A percentile compares a stretch with the other conserved stretches of the same genome.
phyloP scores from a whole-genome alignment of 768 basidiomycete genomes.

The Paxillus ammoniavirescens region DNA sequence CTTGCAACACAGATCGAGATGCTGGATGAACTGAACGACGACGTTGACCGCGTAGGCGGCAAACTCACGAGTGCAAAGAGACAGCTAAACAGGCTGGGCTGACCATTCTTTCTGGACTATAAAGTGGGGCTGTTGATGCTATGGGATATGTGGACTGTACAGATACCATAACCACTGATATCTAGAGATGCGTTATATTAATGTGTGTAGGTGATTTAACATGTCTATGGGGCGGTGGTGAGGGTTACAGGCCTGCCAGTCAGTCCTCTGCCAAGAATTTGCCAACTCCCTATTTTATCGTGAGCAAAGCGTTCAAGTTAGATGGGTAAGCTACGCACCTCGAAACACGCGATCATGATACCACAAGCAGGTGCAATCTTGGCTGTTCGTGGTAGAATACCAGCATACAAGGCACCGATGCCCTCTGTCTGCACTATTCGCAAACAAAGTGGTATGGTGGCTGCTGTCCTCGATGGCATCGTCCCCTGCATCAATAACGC shows the following conservation, averaged over 20 bases:
- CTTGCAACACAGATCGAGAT: slow-evolving; percentile 82
- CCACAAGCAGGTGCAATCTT: slow-evolving; percentile 99
- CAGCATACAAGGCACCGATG: slow-evolving; percentile 72
- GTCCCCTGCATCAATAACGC: slow-evolving; percentile 69
- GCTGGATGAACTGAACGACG: slow-evolving; percentile 72
- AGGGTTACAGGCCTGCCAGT: background rate
- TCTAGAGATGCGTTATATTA: slow-evolving; percentile 13
- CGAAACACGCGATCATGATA: slow-evolving; percentile 96
- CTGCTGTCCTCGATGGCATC: slow-evolving; percentile 35
- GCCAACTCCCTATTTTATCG: slow-evolving; percentile 52
- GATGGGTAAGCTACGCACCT: slow-evolving; percentile 47
- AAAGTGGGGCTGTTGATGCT: background rate
- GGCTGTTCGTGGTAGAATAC: slow-evolving; percentile 81
- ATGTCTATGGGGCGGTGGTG: slow-evolving; percentile 29
- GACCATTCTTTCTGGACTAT: slow-evolving; percentile 9
- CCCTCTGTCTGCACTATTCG: slow-evolving; percentile 83
- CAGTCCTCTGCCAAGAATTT: slow-evolving; percentile 42
- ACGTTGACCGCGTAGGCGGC: slow-evolving; percentile 74
- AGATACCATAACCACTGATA: slow-evolving; percentile 22
- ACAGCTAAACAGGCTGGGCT: slow-evolving; percentile 79
- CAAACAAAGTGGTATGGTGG: slow-evolving; percentile 62
- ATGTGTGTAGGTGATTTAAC: slow-evolving; percentile 18
- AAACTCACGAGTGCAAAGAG: slow-evolving; percentile 81
- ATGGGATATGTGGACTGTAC: slow-evolving; percentile 6
- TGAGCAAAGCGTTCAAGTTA: slow-evolving; percentile 14